Evolutionary conservation across 78 protist species (phyloP).

Genomic region (Dictyostelium citrinum): DNA sequence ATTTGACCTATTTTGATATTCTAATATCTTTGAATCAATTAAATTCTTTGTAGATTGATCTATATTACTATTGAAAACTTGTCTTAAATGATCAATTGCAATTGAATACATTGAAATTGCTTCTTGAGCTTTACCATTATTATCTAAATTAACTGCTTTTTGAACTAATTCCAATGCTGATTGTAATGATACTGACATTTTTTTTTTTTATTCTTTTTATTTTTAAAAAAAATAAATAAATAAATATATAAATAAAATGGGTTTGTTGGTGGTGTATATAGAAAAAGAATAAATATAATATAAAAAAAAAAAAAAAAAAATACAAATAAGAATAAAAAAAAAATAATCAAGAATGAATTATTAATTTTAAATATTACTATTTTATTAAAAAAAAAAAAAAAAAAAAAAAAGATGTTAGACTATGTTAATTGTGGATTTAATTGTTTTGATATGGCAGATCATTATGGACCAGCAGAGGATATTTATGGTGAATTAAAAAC

Average conservation of each 20-base stretch:
- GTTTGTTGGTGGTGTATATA: background rate
- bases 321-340: no score
- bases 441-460: constrained; percentile 66
- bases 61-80: background rate
- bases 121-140: constrained; percentile 36
- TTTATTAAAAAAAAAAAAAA: no score
- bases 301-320: background rate
- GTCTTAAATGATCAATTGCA: constrained; percentile 59
- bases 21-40: constrained; percentile 19
- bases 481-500: constrained; percentile 44
- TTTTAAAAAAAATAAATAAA: background rate
- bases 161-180: constrained; percentile 46
- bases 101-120: constrained; percentile 60
- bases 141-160: constrained; percentile 55
- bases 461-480: constrained; percentile 72
- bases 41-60: constrained; percentile 3
- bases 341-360: no score
- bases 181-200: constrained; percentile 48
- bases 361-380: no score
- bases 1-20: constrained; percentile 32
- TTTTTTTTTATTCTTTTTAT: background rate
- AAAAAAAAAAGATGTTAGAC: constrained; percentile 45
- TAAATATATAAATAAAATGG: background rate
- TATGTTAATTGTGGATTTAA: constrained; percentile 17
- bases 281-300: background rate